Conservation (phyloP, 2,329 filamentous ascomycete genomes). For the Blumeriella jaapii region DNA sequence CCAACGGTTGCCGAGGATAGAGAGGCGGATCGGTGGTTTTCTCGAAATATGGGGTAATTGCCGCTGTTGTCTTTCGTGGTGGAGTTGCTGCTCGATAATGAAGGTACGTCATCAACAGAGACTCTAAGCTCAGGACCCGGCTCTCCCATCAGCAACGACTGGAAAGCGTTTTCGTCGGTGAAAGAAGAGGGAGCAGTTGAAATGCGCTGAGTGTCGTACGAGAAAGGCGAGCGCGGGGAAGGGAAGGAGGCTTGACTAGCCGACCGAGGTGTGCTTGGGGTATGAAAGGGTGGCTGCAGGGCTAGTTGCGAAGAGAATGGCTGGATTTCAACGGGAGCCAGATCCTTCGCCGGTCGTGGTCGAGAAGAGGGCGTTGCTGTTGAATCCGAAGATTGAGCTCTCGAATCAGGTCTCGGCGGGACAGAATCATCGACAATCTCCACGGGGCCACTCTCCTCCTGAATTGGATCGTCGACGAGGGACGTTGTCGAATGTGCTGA, state of each 20-base stretch:
- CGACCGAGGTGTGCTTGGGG: slow-evolving; percentile 54
- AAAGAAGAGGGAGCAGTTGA: slow-evolving; percentile 67
- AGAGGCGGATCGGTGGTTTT: slow-evolving; percentile 49
- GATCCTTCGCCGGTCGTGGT: slow-evolving; percentile 29
- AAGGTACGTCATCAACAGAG: slow-evolving; percentile 64
- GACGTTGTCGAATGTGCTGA: slow-evolving; percentile 39
- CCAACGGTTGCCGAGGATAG: slow-evolving; percentile 52
- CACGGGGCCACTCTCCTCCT: slow-evolving; percentile 31
- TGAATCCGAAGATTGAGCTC: slow-evolving; percentile 27
- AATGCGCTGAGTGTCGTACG: slow-evolving; percentile 59
- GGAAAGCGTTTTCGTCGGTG: slow-evolving; percentile 58
- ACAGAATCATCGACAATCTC: slow-evolving; percentile 31
- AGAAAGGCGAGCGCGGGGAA: slow-evolving; percentile 57
- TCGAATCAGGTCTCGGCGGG: slow-evolving; percentile 26
- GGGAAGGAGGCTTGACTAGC: slow-evolving; percentile 42
- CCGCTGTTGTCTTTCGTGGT: slow-evolving; percentile 52
- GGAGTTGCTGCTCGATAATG: slow-evolving; percentile 63
- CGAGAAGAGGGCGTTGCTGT: slow-evolving; percentile 25
- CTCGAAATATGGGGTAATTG: slow-evolving; percentile 36
- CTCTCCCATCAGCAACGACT: slow-evolving; percentile 61
- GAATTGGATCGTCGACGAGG: slow-evolving; percentile 40
- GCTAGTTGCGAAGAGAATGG: slow-evolving; percentile 32
- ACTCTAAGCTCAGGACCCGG: slow-evolving; percentile 60
- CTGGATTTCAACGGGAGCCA: slow-evolving; percentile 40
- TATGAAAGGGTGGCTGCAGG: slow-evolving; percentile 33